Percentiles rank a stretch among this genome's conserved stretches.
phyloP scores from a whole-genome alignment of 2,329 filamentous ascomycete species.

The Kalaharituber pfeilii region DNA sequence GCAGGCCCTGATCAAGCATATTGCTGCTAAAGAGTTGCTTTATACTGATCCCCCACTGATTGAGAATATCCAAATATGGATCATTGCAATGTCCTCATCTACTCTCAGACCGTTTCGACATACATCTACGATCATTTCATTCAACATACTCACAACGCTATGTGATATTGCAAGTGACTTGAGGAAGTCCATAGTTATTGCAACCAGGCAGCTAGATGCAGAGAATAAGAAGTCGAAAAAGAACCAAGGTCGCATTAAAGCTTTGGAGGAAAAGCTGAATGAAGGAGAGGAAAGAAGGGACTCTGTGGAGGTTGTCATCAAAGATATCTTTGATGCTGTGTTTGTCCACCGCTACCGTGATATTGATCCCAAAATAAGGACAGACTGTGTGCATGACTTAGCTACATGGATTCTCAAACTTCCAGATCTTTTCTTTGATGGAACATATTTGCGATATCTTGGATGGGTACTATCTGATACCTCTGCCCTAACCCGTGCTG shows the following conservation, averaged over 20 bases:
- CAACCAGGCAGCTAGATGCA: constrained; percentile 59
- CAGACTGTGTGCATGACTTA: constrained; percentile 72
- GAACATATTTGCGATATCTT: constrained; percentile 75
- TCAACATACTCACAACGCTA: constrained; percentile 62
- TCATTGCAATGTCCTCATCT: constrained; percentile 78
- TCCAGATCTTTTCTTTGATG: constrained; percentile 77
- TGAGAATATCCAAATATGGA: constrained; percentile 80
- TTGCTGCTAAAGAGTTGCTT: constrained; percentile 66
- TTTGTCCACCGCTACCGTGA: constrained; percentile 95
- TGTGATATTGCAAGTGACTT: constrained; percentile 56
- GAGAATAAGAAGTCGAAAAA: constrained; percentile 55
- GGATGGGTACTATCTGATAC: constrained; percentile 90
- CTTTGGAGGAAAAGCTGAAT: constrained; percentile 53
- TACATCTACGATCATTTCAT: constrained; percentile 69
- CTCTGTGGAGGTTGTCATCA: constrained; percentile 51
- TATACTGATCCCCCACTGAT: constrained; percentile 62
- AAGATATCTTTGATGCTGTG: constrained; percentile 77
- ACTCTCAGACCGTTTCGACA: constrained; percentile 79
- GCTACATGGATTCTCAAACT: constrained; percentile 76
- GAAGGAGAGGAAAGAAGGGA: constrained; percentile 54
- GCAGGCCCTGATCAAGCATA: constrained; percentile 51
- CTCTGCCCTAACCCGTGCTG: constrained; percentile 54
- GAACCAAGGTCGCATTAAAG: constrained; percentile 61
- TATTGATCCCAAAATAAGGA: constrained; percentile 72
- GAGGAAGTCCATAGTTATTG: constrained; percentile 53